Evolutionary conservation across 2,329 filamentous ascomycete genomes (phyloP), one percentile per base, ranked within the genome.

Genomic region (Xylariaceae sp.): DNA sequence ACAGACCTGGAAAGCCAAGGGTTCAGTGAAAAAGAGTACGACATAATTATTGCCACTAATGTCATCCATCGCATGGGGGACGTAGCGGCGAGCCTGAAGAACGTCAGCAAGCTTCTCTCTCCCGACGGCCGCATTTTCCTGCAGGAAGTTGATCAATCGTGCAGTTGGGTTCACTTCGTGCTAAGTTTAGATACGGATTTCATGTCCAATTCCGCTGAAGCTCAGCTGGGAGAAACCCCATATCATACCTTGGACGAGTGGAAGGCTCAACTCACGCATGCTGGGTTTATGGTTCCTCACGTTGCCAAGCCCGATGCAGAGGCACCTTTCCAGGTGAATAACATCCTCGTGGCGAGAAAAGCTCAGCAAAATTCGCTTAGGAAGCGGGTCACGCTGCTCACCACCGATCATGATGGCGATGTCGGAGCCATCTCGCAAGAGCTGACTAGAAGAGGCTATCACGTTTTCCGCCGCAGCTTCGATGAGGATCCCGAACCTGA

Each of bases 391-490:
- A 55, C 55, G 2, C 12, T 59, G 12, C 39, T 59, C 37, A 34
- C n/a, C 18, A 39, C 15, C 32, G 40, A 47, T 16, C 32, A 44
- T 32, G 49, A 52, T 4, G 36, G 15, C 30, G 36, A 16, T 34
- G 43, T n/a, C 8, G 40, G n/a, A 19, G 41, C 18, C 1, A 34
- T 61, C 9, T 37, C 52, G 34, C 7, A 42, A 8, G 37, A 57
- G 13, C 49, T 66, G 9, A 46, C 58, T 15, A 37, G 48, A 0
- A 43, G 40, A n/a, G 63, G 63, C 5, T 63, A 57, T 36, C 40
- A 53, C 9, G 51, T 64, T 30, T 49, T 53, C 1, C 51, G 41
- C 2, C 54, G 56, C 41, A 54, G 37, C 13, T 51, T 64, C 13
- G 55, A 54, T 2, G 58, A 62, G 0, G 48, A 55, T 7, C 57